Percentiles rank a stretch among this genome's conserved stretches.
Conservation (phyloP, 2,329 filamentous ascomycete genomes). For the Fusarium luffae region DNA sequence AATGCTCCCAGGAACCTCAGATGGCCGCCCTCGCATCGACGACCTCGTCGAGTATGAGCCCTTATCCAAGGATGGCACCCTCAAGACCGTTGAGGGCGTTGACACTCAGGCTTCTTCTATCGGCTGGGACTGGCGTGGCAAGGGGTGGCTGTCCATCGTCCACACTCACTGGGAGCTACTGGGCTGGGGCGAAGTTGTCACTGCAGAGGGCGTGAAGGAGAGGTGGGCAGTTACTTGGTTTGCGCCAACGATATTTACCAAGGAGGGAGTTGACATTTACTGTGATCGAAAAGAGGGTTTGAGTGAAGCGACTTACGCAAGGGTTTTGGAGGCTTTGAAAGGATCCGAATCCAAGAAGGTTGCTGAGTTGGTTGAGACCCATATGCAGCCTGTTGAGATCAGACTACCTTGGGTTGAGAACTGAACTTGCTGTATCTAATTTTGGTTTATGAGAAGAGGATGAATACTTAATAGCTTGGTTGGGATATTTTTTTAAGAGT, state of each 20-base stretch:
- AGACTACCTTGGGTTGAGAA: slow-evolving; percentile 60
- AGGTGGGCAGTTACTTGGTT: slow-evolving; percentile 88
- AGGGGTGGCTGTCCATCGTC: slow-evolving; percentile 77
- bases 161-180: slow-evolving; percentile 84
- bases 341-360: slow-evolving; percentile 64
- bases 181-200: slow-evolving; percentile 72
- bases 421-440: neutral
- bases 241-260: slow-evolving; percentile 83
- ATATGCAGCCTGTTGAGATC: slow-evolving; percentile 64
- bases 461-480: neutral
- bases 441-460: neutral
- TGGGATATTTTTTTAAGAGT: neutral
- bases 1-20: slow-evolving; percentile 56
- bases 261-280: slow-evolving; percentile 84
- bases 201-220: slow-evolving; percentile 56
- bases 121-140: slow-evolving; percentile 82
- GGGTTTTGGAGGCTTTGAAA: slow-evolving; percentile 64
- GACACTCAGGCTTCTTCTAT: slow-evolving; percentile 61
- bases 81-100: slow-evolving; percentile 72
- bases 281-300: slow-evolving; percentile 71
- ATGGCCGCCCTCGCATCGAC: slow-evolving; percentile 65
- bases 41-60: slow-evolving; percentile 79
- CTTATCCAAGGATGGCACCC: slow-evolving; percentile 56
- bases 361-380: slow-evolving; percentile 58
- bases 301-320: slow-evolving; percentile 64